phyloP scores from a whole-genome alignment of 176 grass and related monocot genomes.

The Oryza rufipogon region DNA sequence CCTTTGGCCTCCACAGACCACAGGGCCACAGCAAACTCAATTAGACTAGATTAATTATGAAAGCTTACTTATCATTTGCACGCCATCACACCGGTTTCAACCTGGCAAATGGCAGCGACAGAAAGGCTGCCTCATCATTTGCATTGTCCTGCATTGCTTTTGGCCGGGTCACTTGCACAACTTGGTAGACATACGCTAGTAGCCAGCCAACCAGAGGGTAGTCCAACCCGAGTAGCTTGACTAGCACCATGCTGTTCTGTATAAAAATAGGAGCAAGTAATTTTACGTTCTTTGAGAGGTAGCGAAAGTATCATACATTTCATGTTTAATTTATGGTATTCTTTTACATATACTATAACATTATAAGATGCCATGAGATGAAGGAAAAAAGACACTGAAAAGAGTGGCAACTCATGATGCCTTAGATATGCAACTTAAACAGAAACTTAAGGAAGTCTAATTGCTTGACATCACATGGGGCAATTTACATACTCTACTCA shows the following conservation, averaged over 20 bases:
- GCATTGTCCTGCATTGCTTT: conserved; percentile 6
- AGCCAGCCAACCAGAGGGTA: too few relatives aligned
- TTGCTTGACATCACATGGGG: not conserved
- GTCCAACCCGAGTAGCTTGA: not conserved
- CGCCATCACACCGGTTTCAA: conserved; percentile 12
- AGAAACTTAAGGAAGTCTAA: not conserved
- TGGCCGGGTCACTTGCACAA: not conserved
- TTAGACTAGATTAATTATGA: not conserved
- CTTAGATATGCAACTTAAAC: not conserved
- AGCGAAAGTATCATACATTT: not conserved
- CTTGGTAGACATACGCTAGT: not conserved
- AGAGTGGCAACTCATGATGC: too few relatives aligned
- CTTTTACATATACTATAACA: too few relatives aligned
- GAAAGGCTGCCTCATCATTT: conserved; percentile 47
- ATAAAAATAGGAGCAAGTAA: not conserved
- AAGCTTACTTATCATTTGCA: conserved; percentile 39
- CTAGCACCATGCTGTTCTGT: not conserved
- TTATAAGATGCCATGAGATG: too few relatives aligned
- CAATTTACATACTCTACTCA: not conserved
- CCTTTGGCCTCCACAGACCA: not conserved
- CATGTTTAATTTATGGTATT: not conserved
- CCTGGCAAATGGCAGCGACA: conserved; percentile 23
- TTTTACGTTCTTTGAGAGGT: not conserved
- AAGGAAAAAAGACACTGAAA: not conserved
- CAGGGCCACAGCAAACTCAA: not conserved